Percentiles rank a stretch among this genome's conserved stretches.
Conservation (phyloP, 2,329 filamentous ascomycete species). For the Fusarium nanum region DNA sequence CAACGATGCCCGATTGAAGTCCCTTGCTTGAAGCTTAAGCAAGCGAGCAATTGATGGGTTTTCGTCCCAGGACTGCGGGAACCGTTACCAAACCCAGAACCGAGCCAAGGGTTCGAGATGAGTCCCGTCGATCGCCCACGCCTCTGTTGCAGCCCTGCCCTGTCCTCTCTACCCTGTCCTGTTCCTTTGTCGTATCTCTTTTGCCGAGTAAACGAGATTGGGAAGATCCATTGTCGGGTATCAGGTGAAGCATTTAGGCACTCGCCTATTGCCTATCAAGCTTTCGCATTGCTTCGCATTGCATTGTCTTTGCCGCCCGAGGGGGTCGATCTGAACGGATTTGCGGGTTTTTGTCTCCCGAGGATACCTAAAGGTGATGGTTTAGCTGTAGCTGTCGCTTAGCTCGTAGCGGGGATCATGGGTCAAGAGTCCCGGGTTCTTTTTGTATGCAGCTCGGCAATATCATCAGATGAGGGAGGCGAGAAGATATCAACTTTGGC, state of each 20-base stretch:
- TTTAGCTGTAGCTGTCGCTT: neutral
- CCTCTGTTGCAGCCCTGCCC: slow-evolving; percentile 8
- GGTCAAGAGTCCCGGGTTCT: slow-evolving; percentile 27
- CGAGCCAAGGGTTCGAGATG: slow-evolving; percentile 26
- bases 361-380: neutral
- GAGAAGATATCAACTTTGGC: slow-evolving; percentile 3
- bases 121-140: slow-evolving; percentile 26
- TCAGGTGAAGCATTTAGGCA: slow-evolving; percentile 22
- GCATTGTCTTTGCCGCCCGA: neutral
- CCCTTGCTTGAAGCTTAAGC: slow-evolving; percentile 8
- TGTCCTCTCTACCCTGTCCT: neutral
- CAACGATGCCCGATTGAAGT: slow-evolving; percentile 4
- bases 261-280: slow-evolving; percentile 35
- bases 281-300: slow-evolving; percentile 1
- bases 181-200: neutral
- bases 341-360: slow-evolving; percentile 35
- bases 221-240: slow-evolving; percentile 35
- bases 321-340: slow-evolving; percentile 19
- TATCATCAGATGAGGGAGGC: slow-evolving; percentile 29
- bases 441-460: slow-evolving; percentile 22
- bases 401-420: slow-evolving; percentile 22
- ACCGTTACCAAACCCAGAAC: neutral
- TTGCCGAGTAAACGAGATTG: slow-evolving; percentile 23
- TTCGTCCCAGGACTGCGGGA: slow-evolving; percentile 25
- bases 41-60: neutral